Percentiles rank a stretch among this genome's conserved stretches.
These are phyloP conservation scores for Trichoderma atrobrunneum DNA, from an alignment of 2,329 filamentous ascomycete genomes.

Conservation along the genomic window DNA sequence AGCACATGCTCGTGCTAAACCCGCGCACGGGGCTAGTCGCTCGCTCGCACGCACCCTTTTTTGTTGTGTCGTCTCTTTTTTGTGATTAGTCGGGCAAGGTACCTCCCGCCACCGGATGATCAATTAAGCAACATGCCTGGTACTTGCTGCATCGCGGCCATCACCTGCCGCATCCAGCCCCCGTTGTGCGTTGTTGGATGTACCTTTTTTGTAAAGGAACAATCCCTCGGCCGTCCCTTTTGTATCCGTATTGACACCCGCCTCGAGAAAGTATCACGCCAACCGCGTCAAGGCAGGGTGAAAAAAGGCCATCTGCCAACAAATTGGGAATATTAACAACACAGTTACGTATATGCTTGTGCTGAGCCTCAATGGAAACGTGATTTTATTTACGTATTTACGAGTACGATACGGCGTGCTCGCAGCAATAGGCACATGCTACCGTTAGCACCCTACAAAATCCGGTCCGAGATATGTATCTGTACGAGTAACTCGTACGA, in stretches of 20 bases:
- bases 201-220: background rate
- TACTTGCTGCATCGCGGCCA: conserved; percentile 4
- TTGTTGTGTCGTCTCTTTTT: background rate
- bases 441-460: background rate
- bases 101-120: conserved; percentile 14
- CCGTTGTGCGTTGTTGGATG: background rate
- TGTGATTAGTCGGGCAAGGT: conserved; percentile 2
- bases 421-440: too few relatives aligned
- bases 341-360: too few relatives aligned
- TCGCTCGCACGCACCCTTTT: background rate
- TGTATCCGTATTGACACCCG: background rate
- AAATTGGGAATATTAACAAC: background rate
- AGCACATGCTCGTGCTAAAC: conserved; percentile 19
- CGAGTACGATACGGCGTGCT: background rate
- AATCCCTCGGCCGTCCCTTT: background rate
- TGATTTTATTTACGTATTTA: background rate
- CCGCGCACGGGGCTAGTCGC: conserved; percentile 12
- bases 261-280: background rate
- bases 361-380: background rate
- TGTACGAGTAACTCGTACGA: background rate
- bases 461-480: background rate
- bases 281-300: conserved; percentile 1
- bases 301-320: background rate
- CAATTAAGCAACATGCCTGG: background rate
- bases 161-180: conserved; percentile 17